Evolutionary conservation across 768 basidiomycete species (phyloP), one percentile per base, ranked within the genome.

Genomic region (Lentinula guzmanii): DNA sequence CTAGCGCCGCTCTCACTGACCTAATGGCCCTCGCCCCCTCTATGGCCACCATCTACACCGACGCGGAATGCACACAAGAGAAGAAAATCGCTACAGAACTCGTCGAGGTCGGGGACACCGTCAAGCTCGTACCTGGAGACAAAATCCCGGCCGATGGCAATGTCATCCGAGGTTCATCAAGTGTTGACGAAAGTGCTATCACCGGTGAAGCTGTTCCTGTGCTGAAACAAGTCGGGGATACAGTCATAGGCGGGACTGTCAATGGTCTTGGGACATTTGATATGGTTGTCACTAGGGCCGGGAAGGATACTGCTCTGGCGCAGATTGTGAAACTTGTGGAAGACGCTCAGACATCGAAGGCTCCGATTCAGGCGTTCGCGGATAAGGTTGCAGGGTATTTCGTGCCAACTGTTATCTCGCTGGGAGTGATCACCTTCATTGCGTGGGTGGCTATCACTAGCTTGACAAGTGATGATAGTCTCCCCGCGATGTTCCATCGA

Each of bases 261-360:
- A 99, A 99, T 67, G 93, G 95, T 4, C 79, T 95, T 8, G 97
- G 97, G n/a, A 93, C 95, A 1, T 92, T 98, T 72, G 93, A 98
- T 71, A 95, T 99, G 89, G 74, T 88, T 35, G 94, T 99, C 67
- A 95, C 91, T 1, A 90, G 95, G 11, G 95, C 97, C 4, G 97
- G 97, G 42, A 91, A 93, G 68, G 95, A 99, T 70, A 98, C 97
- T 0, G 95, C 97, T 0, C 82, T 99, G 9, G 85, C 95, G 3
- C 97, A 98, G 75, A 98, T 99, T 64, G 96, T 98, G 62, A 87
- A 87, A 66, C 87, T 98, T 58, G 97, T 99, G 64, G 95, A 98
- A 70, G 95, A 98, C 45, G 97, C 97, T 1, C 97, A 98, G 75
- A 98, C 95, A 3, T 91, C 89, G 61, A 98, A 98, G 72, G 96